Conservation (phyloP, 2,329 filamentous ascomycete genomes). For the Ophiognomonia clavigignenti-juglandacearum region DNA sequence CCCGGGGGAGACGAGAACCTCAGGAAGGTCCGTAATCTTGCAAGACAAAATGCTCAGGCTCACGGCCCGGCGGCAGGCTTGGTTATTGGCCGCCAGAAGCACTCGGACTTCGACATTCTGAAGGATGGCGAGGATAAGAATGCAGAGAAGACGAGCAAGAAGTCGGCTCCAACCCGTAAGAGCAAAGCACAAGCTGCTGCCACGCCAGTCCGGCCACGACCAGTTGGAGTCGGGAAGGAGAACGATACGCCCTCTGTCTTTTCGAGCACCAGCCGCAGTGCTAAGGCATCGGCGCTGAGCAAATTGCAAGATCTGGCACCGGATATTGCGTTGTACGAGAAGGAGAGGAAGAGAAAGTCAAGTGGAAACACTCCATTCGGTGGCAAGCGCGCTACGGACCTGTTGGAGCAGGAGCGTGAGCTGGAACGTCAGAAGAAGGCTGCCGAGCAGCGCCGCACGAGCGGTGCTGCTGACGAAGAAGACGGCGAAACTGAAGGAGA, state of each 20-base stretch:
- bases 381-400: constrained; percentile 57
- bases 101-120: constrained; percentile 38
- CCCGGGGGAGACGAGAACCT: constrained; percentile 52
- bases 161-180: constrained; percentile 22
- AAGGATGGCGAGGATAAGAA: constrained; percentile 36
- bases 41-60: constrained; percentile 45
- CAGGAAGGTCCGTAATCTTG: constrained; percentile 43
- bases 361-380: constrained; percentile 52
- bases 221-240: constrained; percentile 64
- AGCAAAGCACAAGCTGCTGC: constrained; percentile 19
- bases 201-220: constrained; percentile 40
- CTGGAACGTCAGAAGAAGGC: constrained; percentile 22
- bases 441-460: constrained; percentile 28
- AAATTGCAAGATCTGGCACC: constrained; percentile 71
- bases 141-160: constrained; percentile 26
- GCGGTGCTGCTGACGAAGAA: constrained; percentile 30
- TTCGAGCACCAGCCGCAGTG: constrained; percentile 73
- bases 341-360: constrained; percentile 74
- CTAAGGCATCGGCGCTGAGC: constrained; percentile 78
- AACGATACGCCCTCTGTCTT: constrained; percentile 70
- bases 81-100: constrained; percentile 34
- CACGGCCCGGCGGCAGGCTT: constrained; percentile 44
- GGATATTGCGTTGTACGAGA: constrained; percentile 87
- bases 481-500: constrained; percentile 34
- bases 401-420: constrained; percentile 46